Evolutionary conservation across 148 eudicot genomes (phyloP), one percentile per base, ranked within the genome.

Genomic region (Salicornia ramosissima): DNA sequence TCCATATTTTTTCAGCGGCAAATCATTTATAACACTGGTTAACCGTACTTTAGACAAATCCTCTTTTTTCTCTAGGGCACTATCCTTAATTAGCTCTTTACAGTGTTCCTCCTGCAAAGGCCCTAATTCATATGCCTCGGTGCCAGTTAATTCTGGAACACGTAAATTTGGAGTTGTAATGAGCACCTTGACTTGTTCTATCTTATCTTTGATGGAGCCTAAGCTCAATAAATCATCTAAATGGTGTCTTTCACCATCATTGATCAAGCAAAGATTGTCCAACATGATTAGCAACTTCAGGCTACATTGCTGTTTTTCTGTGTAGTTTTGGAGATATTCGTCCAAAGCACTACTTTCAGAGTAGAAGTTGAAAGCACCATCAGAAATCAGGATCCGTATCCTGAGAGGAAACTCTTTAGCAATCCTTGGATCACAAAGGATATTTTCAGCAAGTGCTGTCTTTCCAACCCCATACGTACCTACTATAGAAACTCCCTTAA

Each of bases 391-490:
- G n/a, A 70, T 18, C 42, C 46, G 40, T 52, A 69, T 5, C 26
- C 3, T 26, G 2, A 6, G 29, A 21, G 34, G 1, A 21, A 51
- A 68, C 29, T 42, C 8, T 5, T 0, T 1, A 13, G 0, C 18
- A 15, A 61, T 45, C 24, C 1, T 4, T 30, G 5, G 8, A 29
- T 75, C 39, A 3, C 5, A 2, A 6, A 8, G 13, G 30, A 75
- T 53, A 11, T 56, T 9, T 63, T 13, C 55, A 69, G 79, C 79
- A 30, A 75, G 36, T 1, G 36, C 9, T 7, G 79, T 63, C 39
- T 70, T 75, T 26, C 79, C 79, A 29, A 75, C 64, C 19, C 79
- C 79, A 43, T 45, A 30, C 68, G 64, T 75, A 10, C 74, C 79
- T 21, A 69, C 2, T 29, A 75, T 64, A 1, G 79, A 75, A 18